Percentiles rank a stretch among this genome's conserved stretches.
Evolutionary conservation across 1,139 yeast species (phyloP).

Genomic region (Arxiozyma heterogenica): DNA sequence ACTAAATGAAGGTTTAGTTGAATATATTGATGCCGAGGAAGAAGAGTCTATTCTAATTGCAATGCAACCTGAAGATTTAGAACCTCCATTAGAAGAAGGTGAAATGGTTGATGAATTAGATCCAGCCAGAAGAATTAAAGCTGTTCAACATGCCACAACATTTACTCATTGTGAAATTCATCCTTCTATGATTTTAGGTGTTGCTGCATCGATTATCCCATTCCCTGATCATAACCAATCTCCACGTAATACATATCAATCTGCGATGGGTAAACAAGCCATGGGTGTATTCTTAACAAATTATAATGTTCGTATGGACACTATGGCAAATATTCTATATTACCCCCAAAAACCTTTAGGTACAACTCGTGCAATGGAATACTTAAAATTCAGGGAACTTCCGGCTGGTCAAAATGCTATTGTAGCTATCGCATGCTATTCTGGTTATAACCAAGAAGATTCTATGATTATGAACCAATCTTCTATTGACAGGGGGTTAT

Average conservation of each 20-base stretch:
- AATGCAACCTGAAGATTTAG: constrained; percentile 96
- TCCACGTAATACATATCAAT: constrained; percentile 97
- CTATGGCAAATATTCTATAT: constrained; percentile 95
- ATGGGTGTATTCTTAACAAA: constrained; percentile 99
- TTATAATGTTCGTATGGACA: constrained; percentile 95
- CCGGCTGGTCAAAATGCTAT: constrained; percentile 99
- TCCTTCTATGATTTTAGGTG: constrained; percentile 98
- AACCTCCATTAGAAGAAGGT: constrained; percentile 48
- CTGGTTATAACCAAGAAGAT: constrained; percentile 99
- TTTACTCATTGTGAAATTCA: constrained; percentile 98
- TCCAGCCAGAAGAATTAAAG: constrained; percentile 77
- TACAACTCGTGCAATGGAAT: constrained; percentile 98
- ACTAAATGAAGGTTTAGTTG: constrained; percentile 78
- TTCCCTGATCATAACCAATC: constrained; percentile 99
- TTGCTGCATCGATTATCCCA: constrained; percentile 97
- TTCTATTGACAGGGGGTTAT: constrained; percentile 91
- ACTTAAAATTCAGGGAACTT: constrained; percentile 88
- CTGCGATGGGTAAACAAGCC: constrained; percentile 99
- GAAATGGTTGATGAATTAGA: constrained; percentile 32
- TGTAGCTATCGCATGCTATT: constrained; percentile 95
- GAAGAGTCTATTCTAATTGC: constrained; percentile 98
- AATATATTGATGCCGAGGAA: constrained; percentile 94
- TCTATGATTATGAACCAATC: constrained; percentile 99
- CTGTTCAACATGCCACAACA: constrained; percentile 64
- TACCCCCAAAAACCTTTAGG: constrained; percentile 99